Evolutionary conservation across 2,329 filamentous ascomycete genomes (phyloP), one percentile per base, ranked within the genome.

Genomic region (Hymenoscyphus salicellus): DNA sequence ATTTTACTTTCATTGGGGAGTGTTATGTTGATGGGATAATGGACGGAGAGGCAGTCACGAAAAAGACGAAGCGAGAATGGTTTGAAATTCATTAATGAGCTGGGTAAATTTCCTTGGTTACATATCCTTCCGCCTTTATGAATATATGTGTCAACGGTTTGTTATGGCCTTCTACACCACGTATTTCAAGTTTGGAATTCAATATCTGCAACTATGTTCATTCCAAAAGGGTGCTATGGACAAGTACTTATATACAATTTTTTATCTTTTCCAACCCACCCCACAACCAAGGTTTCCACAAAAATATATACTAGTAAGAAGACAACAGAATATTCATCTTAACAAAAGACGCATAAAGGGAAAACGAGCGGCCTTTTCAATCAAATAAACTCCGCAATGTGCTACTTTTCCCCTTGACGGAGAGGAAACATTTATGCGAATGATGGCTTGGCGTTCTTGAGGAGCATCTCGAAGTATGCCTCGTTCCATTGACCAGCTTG

Each of bases 401-500:
- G 46, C 46, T 28, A 52, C 46, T 52, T 11, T 26, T 23, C 5
- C 3, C 8, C 10, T 23, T 49, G n/a, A 11, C 10, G 16, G 55
- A 33, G 16, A 46, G 26, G 11, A 60, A 43, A 7, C 11, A 58
- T 52, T n/a, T 63, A 69, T 52, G 46, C 46, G 58, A 72, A 70
- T 36, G 64, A 23, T 28, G 71, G 71, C 32, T 55, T 60, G 41
- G 79, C 78, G 70, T 81, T 80, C 70, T 74, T 74, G 69, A 81
- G 49, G 63, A 80, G 75, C 69, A 73, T 73, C 76, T 79, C 78
- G 66, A 81, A 80, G 76, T 80, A 80, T 55, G 75, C 76, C 75
- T 80, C 76, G 75, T 79, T 77, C 78, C 79, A 80, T 59, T 68
- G 65, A 65, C 78, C 78, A 65, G 78, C 78, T 74, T 80, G 76